These are phyloP conservation scores for Microbotryum saponariae DNA, from an alignment of 1,284 basidiomycete species.

Conservation along the genomic window DNA sequence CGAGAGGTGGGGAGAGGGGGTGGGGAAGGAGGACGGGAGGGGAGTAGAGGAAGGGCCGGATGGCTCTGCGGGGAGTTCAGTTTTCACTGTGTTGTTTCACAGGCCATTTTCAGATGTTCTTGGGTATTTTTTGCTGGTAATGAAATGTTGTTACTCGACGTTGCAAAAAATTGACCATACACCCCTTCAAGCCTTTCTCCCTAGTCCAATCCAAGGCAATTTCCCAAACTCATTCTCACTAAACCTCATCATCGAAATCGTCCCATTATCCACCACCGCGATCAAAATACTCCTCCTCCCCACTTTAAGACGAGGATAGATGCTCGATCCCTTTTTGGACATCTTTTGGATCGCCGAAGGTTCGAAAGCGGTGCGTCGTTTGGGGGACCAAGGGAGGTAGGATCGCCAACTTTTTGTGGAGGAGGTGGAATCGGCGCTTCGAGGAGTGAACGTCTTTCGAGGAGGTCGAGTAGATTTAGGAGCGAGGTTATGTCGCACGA, in stretches of 20 bases:
- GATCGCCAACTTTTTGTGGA: conserved; percentile 27
- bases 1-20: no score
- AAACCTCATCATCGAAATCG: conserved; percentile 80
- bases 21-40: no score
- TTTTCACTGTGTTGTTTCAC: no score
- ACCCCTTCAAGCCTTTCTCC: conserved; percentile 3
- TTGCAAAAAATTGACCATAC: background rate
- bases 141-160: no score
- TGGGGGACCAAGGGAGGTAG: background rate
- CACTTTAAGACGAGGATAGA: conserved; percentile 55
- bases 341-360: background rate
- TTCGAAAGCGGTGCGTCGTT: background rate
- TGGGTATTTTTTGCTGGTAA: no score
- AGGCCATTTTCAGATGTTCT: no score
- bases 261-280: conserved; percentile 83
- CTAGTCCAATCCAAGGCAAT: conserved; percentile 48
- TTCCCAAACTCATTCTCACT: conserved; percentile 77
- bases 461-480: background rate
- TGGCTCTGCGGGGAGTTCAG: no score
- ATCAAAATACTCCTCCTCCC: conserved; percentile 79
- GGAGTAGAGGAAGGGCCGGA: no score
- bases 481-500: background rate
- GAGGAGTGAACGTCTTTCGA: background rate
- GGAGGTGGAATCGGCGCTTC: background rate
- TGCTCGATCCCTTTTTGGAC: conserved; percentile 12